Percentiles rank a stretch among this genome's conserved stretches.
Conservation (phyloP, 441 rosid genomes). For the Eugenia klotzschiana region DNA sequence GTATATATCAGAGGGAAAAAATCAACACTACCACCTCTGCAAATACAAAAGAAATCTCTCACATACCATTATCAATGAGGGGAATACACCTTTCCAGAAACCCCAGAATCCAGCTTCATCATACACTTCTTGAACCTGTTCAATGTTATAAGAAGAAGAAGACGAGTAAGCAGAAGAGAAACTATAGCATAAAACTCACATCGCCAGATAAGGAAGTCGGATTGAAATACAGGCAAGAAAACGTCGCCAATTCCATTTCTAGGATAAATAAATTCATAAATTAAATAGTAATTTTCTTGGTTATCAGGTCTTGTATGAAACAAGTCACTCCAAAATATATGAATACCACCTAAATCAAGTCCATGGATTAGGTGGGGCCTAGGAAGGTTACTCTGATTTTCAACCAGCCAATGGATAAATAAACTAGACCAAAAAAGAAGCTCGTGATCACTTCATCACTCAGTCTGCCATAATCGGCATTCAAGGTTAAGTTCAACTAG, state of each 20-base stretch:
- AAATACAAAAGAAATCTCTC: conserved; percentile 10
- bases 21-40: conserved; percentile 13
- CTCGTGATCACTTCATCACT: background rate
- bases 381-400: background rate
- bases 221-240: background rate
- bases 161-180: background rate
- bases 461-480: background rate
- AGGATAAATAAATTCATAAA: background rate
- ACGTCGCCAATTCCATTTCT: background rate
- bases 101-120: conserved; percentile 78
- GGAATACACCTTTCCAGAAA: conserved; percentile 91
- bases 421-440: background rate
- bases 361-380: background rate
- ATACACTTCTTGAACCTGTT: conserved; percentile 70
- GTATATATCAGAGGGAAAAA: conserved; percentile 7
- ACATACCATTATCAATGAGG: conserved; percentile 87
- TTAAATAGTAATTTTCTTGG: background rate
- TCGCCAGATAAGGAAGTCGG: background rate
- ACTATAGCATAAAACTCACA: background rate
- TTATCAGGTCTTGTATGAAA: background rate
- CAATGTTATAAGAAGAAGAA: conserved; percentile 5
- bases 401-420: background rate
- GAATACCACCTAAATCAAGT: background rate
- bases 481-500: background rate
- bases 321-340: background rate